phyloP scores from a whole-genome alignment of 768 basidiomycete genomes.

The Roridomyces roridus region DNA sequence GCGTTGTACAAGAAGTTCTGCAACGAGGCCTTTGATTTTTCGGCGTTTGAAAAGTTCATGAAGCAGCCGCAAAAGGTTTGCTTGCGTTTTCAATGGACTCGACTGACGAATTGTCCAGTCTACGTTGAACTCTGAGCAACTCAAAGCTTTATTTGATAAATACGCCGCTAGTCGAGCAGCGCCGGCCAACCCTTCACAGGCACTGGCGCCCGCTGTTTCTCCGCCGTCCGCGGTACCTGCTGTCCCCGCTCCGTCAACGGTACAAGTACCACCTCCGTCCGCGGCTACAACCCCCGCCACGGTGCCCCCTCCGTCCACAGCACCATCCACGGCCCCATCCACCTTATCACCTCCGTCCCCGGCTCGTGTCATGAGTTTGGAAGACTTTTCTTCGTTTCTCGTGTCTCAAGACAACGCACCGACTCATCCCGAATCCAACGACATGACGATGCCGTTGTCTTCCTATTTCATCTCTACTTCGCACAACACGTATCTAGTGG shows the following conservation, averaged over 20 bases:
- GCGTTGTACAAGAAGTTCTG: conserved; percentile 43
- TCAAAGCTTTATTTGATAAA: conserved; percentile 28
- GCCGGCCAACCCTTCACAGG: too few relatives aligned
- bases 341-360: conserved; percentile 1
- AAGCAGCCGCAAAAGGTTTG: conserved; percentile 26
- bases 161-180: conserved; percentile 23
- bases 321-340: background rate
- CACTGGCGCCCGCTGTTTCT: background rate
- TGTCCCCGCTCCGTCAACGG: too few relatives aligned
- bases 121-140: conserved; percentile 23
- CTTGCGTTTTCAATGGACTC: background rate
- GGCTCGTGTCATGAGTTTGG: conserved; percentile 44
- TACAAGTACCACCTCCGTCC: background rate
- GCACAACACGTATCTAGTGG: conserved; percentile 92
- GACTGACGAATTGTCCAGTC: conserved; percentile 25
- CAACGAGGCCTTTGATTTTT: conserved; percentile 21
- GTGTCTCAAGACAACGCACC: conserved; percentile 62
- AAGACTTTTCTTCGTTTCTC: conserved; percentile 67
- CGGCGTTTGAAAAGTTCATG: conserved; percentile 31
- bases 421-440: conserved; percentile 41
- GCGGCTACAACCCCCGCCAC: background rate
- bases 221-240: background rate
- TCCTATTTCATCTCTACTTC: conserved; percentile 87
- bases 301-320: background rate
- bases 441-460: conserved; percentile 74